Conservation (phyloP, 371 early-diverging fungal genomes). For the Dichotomocladium elegans region DNA sequence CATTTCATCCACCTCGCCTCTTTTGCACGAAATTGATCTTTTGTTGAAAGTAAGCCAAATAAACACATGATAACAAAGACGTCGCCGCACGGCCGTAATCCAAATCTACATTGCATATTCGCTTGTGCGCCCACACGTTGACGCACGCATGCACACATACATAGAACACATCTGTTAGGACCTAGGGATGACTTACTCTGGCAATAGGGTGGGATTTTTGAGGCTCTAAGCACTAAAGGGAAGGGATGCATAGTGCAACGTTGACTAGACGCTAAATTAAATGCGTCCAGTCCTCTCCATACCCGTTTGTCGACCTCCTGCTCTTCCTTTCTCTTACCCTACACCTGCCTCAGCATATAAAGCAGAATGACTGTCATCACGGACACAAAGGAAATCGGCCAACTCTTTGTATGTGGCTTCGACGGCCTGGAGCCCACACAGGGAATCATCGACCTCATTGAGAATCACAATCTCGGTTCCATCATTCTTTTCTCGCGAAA, state of each 20-base stretch:
- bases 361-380: neutral
- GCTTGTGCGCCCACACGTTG: no score
- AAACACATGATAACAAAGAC: neutral
- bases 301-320: neutral
- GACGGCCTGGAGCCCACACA: slow-evolving; percentile 33
- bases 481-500: slow-evolving; percentile 50
- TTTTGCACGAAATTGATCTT: neutral
- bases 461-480: slow-evolving; percentile 35
- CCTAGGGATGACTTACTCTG: no score
- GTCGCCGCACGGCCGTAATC: slow-evolving; percentile 1
- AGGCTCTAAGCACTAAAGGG: no score
- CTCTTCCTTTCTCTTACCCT: neutral
- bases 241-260: no score
- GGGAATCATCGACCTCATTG: slow-evolving; percentile 40
- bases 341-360: no score
- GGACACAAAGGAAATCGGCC: slow-evolving; percentile 17
- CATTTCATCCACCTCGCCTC: no score
- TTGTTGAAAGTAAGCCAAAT: neutral
- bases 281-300: no score
- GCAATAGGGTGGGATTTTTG: no score
- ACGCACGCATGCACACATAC: no score
- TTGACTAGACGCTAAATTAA: no score
- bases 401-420: slow-evolving; percentile 46
- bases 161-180: no score
- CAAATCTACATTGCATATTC: no score